Evolutionary conservation across 768 basidiomycete species (phyloP), one percentile per base, ranked within the genome.

Genomic region (Collybia nuda): DNA sequence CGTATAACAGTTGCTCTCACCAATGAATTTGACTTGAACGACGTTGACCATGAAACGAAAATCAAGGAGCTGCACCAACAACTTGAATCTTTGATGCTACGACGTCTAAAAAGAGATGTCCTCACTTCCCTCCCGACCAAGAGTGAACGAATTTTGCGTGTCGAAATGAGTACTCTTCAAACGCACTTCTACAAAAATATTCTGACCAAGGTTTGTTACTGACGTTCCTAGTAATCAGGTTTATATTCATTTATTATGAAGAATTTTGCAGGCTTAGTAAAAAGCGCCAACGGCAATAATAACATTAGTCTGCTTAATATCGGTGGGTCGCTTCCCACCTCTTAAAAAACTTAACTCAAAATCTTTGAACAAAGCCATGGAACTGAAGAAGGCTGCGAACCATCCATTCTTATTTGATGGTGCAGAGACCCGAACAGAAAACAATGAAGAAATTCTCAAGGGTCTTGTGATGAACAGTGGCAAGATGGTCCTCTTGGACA

Each of bases 181-280:
- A 95, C 93, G 5, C 94, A 94, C 64, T 98, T 95, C 64, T 99
- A 99, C 77, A 98, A 98, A 79, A 98, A 97, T 67, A 98, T 98
- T 60, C 71, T 97, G 55, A 93, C 93, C 29, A 94, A 89, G 82
- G 91, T 87, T 51, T 17, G 73, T 42, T 23, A 44, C 19, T 21
- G 41, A 28, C 28, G 18, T 46, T 17, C 14, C 41, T 19, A 11
- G 28, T 32, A 39, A 32, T 42, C 5, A 46, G 48, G 43, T 55
- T 47, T 37, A 44, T 14, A 44, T 54, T 52, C 2, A 53, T 26
- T 26, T 32, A 32, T 9, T 18, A 6, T 19, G 42, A 57, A 95
- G 90, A 99, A 99, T 68, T 99, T 96, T 67, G 81, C 86, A 60
- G 97, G 88, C 17, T 77, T 99, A 40, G 80, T 91, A 56, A 95